phyloP scores from a whole-genome alignment of 192 early-diverging fungal species.

The Backusella mclennaniae region DNA sequence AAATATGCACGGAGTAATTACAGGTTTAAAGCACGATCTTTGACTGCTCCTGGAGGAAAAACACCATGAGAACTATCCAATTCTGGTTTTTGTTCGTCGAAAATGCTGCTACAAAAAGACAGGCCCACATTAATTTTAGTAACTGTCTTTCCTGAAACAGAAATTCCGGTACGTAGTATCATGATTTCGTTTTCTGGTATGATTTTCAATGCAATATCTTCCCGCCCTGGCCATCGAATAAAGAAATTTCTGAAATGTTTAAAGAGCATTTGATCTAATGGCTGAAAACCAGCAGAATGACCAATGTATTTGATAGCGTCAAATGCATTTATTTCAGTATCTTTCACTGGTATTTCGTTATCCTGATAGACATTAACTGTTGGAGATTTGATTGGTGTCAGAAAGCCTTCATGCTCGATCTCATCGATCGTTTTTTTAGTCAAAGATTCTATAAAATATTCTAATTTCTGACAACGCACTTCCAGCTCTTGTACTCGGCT shows the following conservation, averaged over 20 bases:
- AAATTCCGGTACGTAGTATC: conserved; percentile 22
- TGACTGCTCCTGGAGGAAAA: conserved; percentile 1
- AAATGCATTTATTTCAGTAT: conserved; percentile 17
- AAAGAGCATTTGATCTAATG: conserved; percentile 28
- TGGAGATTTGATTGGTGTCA: conserved; percentile 7
- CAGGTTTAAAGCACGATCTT: conserved; percentile 10
- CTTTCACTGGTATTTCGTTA: not conserved
- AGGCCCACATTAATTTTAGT: conserved; percentile 21
- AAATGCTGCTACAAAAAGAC: conserved; percentile 18
- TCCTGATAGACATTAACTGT: not conserved
- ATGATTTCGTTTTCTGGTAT: conserved; percentile 24
- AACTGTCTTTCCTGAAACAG: conserved; percentile 3
- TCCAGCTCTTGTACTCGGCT: conserved; percentile 18
- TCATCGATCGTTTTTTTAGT: conserved; percentile 25
- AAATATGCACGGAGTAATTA: conserved; percentile 5
- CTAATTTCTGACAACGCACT: conserved; percentile 30
- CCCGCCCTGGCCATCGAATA: conserved; percentile 28
- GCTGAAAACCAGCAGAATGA: conserved; percentile 25
- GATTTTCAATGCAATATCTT: conserved; percentile 26
- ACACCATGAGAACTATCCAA: not conserved
- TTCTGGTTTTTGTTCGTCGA: not conserved
- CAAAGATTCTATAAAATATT: conserved; percentile 22
- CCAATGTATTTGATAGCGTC: conserved; percentile 25
- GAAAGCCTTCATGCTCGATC: conserved; percentile 16
- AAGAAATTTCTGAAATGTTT: conserved; percentile 6